A percentile compares a stretch with the other conserved stretches of the same genome.
phyloP scores from a whole-genome alignment of 805 yeast genomes.

The Brettanomyces naardenensis region DNA sequence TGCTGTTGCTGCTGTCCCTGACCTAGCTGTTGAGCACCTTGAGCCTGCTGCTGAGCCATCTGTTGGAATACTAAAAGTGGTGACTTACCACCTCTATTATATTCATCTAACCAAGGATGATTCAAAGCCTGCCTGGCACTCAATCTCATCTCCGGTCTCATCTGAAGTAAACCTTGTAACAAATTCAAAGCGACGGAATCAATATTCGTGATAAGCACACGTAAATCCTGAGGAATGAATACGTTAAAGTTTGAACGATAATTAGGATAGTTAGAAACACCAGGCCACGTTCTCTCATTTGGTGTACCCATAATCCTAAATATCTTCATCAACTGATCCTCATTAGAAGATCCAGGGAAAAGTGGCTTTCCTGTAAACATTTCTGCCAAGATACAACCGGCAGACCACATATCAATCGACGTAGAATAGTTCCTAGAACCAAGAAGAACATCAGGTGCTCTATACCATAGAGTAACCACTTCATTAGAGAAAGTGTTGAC shows the following conservation, averaged over 20 bases:
- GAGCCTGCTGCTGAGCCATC: constrained; percentile 5
- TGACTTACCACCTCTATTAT: constrained; percentile 26
- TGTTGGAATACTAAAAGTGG: constrained; percentile 3
- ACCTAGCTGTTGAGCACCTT: neutral
- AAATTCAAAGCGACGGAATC: constrained; percentile 65
- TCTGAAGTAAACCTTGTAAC: constrained; percentile 48
- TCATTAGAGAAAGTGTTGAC: constrained; percentile 96
- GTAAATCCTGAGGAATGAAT: constrained; percentile 82
- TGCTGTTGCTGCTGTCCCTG: constrained; percentile 1
- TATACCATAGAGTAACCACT: constrained; percentile 95
- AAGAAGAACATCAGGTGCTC: constrained; percentile 93
- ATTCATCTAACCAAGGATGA: constrained; percentile 80
- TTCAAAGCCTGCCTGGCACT: constrained; percentile 56
- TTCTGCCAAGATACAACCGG: constrained; percentile 96
- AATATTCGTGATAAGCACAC: constrained; percentile 57
- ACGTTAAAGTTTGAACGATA: constrained; percentile 78
- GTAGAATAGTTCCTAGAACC: constrained; percentile 96
- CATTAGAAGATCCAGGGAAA: constrained; percentile 94
- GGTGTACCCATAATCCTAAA: constrained; percentile 96
- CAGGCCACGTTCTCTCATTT: constrained; percentile 94
- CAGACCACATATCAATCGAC: constrained; percentile 97
- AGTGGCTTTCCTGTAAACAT: constrained; percentile 98
- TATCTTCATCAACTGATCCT: constrained; percentile 87
- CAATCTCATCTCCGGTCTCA: constrained; percentile 54
- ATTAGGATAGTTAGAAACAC: constrained; percentile 84